Conservation (phyloP, 2,329 filamentous ascomycete genomes). For the Ophiocordyceps camponoti-floridani region DNA sequence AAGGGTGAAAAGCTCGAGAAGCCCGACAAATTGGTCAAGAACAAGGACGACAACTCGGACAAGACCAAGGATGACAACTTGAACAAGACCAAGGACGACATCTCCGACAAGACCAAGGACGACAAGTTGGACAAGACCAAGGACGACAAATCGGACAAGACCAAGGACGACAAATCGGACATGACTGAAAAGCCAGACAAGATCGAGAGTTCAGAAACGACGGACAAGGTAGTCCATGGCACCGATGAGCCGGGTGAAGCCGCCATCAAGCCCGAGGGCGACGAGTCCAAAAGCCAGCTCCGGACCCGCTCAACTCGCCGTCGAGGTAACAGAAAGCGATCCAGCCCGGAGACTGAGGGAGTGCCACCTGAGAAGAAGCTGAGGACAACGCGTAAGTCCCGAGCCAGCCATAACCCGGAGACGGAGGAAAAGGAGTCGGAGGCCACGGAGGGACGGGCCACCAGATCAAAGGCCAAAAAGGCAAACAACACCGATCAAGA, state of each 20-base stretch:
- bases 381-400: conserved; percentile 7
- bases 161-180: too few relatives aligned
- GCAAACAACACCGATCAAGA: conserved; percentile 5
- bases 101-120: too few relatives aligned
- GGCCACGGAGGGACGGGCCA: neutral
- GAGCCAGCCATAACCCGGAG: conserved; percentile 21
- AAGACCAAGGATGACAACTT: too few relatives aligned
- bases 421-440: conserved; percentile 19
- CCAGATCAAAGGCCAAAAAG: neutral
- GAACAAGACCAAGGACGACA: too few relatives aligned
- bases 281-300: neutral
- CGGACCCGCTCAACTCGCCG: neutral
- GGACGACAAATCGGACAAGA: too few relatives aligned
- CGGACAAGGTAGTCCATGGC: too few relatives aligned
- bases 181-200: too few relatives aligned
- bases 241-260: neutral
- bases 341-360: neutral
- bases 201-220: too few relatives aligned
- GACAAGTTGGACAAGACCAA: too few relatives aligned
- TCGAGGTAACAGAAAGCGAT: neutral
- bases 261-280: neutral
- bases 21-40: too few relatives aligned
- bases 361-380: neutral
- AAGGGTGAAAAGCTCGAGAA: too few relatives aligned
- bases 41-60: too few relatives aligned